Evolutionary conservation across 108 stramenopile genomes (phyloP), one percentile per base, ranked within the genome.

Genomic region (Parmales sp.): DNA sequence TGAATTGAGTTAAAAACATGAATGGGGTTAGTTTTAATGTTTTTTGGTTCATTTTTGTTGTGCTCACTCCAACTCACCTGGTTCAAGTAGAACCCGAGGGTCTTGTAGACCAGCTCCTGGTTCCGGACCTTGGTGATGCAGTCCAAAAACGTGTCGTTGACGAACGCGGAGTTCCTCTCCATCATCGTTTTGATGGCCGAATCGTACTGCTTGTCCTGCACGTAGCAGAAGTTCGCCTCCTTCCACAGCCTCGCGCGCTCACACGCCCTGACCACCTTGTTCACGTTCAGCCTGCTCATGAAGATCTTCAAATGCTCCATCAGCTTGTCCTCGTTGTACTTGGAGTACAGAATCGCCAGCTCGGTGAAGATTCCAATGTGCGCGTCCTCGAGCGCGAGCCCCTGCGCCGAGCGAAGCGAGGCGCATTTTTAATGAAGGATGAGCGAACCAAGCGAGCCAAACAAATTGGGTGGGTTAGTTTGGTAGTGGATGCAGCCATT

Each of bases 301-400:
- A 96, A 99, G 29, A 96, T 92, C 85, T 97, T 97, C 90, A 97
- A 86, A 78, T 99, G 99, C 63, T 98, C 95, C 96, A 98, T 99
- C 51, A 97, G 90, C 86, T 96, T 95, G 38, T 88, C 93, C 38
- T 97, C 97, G 13, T 84, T 87, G 82, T 99, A 95, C 80, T 97
- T 97, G 45, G 95, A 91, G 90, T 98, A 99, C n/a, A 98, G 85
- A 38, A 99, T 86, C 54, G 92, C 99, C 67, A 99, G 86, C 80
- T 99, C 97, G 26, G 99, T 98, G 83, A 97, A 99, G 68, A 99
- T 90, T 39, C 99, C 99, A 68, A 93, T 82, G 85, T 99, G 99
- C 28, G 97, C 97, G 71, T 91, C 92, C 65, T 99, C 99, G 51
- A 94, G 71, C 34, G 96, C 96, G 68, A 98, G 84, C 25, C 99